These are phyloP conservation scores for Fomitopsis serialis DNA, from an alignment of 768 basidiomycete genomes.

Conservation along the genomic window DNA sequence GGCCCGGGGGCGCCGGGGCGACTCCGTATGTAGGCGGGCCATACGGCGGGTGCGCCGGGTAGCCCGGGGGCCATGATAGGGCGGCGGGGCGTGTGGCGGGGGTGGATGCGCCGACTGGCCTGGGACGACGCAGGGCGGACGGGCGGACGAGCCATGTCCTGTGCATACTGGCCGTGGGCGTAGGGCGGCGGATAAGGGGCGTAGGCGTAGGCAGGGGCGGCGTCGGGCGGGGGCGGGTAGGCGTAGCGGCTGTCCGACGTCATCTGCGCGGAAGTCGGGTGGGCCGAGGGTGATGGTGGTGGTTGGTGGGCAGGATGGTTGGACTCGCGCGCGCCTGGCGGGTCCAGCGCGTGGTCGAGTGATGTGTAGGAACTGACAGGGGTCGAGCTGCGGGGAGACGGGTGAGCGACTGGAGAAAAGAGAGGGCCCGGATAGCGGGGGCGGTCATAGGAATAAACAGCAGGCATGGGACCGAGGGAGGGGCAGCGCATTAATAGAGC, in stretches of 20 bases:
- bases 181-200: constrained; percentile 31
- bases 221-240: constrained; percentile 44
- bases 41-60: constrained; percentile 25
- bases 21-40: constrained; percentile 24
- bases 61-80: constrained; percentile 19
- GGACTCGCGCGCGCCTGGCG: constrained; percentile 2
- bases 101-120: constrained; percentile 8
- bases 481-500: constrained; percentile 4
- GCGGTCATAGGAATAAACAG: constrained; percentile 9
- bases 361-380: constrained; percentile 15
- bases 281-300: constrained; percentile 3
- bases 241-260: constrained; percentile 50
- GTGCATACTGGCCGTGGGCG: constrained; percentile 23
- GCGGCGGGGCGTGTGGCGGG: constrained; percentile 11
- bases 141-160: constrained; percentile 18
- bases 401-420: constrained; percentile 9
- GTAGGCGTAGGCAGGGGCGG: constrained; percentile 46
- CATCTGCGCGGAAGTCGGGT: constrained; percentile 26
- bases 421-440: background rate
- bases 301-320: background rate
- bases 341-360: constrained; percentile 15
- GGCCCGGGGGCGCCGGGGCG: constrained; percentile 22
- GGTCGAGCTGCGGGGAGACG: constrained; percentile 7
- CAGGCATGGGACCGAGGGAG: constrained; percentile 8
- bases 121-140: constrained; percentile 11